Evolutionary conservation across 116 monocot species (phyloP).

Genomic region (Cymodocea nodosa): DNA sequence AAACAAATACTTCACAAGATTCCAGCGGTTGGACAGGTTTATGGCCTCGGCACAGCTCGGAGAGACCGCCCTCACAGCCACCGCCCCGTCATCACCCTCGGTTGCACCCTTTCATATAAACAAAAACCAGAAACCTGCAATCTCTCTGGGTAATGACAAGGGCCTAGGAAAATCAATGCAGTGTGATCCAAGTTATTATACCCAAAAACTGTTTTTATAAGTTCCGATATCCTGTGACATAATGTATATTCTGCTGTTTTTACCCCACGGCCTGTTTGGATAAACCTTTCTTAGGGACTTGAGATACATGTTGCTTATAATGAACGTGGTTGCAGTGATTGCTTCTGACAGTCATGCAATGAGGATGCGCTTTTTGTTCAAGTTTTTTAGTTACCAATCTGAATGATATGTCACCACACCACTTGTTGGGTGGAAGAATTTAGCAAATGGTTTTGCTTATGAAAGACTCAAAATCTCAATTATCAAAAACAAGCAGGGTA

Average conservation of each 20-base stretch:
- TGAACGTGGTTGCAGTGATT: constrained; percentile 3
- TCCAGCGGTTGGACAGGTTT: constrained; percentile 10
- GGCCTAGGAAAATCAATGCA: neutral
- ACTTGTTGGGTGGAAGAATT: no score
- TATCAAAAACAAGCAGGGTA: no score
- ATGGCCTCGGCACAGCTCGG: constrained; percentile 22
- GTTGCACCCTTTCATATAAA: constrained; percentile 39
- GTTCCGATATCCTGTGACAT: neutral
- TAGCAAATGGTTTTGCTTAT: no score
- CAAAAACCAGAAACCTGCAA: neutral
- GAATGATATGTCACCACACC: no score
- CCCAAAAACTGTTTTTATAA: constrained; percentile 1
- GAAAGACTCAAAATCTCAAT: no score
- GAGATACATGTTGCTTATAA: constrained; percentile 12
- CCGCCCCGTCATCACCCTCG: constrained; percentile 11
- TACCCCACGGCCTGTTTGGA: constrained; percentile 6
- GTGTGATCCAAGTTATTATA: constrained; percentile 3
- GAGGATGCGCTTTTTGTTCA: neutral
- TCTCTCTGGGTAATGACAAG: neutral
- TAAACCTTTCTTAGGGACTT: neutral
- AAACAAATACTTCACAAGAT: constrained; percentile 9
- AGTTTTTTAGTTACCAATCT: no score
- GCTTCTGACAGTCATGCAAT: neutral
- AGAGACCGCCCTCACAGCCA: constrained; percentile 16
- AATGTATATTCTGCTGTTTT: constrained; percentile 7